These are phyloP conservation scores for Protea cynaroides DNA, from an alignment of 164 flowering plant species.

Conservation along the genomic window DNA sequence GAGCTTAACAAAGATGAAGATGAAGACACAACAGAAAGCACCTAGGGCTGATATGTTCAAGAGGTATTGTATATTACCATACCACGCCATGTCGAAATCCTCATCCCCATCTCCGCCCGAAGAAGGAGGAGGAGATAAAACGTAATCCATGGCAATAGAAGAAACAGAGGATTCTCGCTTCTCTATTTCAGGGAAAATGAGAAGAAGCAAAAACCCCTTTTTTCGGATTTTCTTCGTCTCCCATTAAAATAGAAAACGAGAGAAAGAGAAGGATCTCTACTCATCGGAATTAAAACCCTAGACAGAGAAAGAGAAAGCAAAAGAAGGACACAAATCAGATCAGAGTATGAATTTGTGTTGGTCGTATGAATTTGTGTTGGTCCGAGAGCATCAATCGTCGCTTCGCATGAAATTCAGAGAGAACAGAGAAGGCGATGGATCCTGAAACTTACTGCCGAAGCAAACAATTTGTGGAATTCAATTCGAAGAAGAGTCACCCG, in stretches of 20 bases:
- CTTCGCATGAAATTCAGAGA: too few relatives aligned
- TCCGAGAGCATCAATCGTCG: too few relatives aligned
- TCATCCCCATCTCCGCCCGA: constrained; percentile 12
- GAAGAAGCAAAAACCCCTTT: background rate
- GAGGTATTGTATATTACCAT: constrained; percentile 90
- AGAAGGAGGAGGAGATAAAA: constrained; percentile 27
- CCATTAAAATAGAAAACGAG: background rate
- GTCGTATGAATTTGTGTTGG: too few relatives aligned
- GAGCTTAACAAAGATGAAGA: constrained; percentile 85
- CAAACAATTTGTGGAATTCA: too few relatives aligned
- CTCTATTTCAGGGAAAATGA: background rate
- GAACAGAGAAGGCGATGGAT: too few relatives aligned
- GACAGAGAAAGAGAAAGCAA: background rate
- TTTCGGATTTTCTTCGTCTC: background rate
- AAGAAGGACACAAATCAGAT: too few relatives aligned
- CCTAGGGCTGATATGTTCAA: constrained; percentile 89
- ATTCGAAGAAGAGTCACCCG: too few relatives aligned
- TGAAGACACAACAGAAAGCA: constrained; percentile 55
- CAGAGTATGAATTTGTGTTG: too few relatives aligned
- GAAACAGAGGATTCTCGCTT: background rate
- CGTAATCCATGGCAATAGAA: constrained; percentile 11
- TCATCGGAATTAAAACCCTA: background rate
- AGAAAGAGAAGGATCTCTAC: background rate
- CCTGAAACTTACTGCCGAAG: too few relatives aligned
- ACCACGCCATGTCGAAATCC: constrained; percentile 52